Evolutionary conservation across 257 asterid species (phyloP).

Genomic region (Thymus mandschuricus): DNA sequence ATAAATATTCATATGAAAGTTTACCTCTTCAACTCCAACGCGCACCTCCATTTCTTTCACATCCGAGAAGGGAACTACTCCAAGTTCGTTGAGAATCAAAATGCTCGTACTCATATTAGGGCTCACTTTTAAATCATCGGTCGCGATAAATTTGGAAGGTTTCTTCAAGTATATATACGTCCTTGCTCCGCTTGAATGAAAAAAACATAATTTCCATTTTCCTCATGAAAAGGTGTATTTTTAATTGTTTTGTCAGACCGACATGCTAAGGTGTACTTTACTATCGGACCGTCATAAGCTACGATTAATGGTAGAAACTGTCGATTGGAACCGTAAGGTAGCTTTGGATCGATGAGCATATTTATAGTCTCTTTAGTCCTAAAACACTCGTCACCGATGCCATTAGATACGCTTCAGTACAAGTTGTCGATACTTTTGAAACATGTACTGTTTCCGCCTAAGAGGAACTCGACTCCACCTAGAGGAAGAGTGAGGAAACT

Average conservation of each 20-base stretch:
- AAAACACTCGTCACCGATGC: not conserved
- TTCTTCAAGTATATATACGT: not conserved
- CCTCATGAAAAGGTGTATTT: not conserved
- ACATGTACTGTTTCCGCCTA: not conserved
- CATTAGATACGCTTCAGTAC: not conserved
- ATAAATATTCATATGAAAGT: not conserved
- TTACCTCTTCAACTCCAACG: not conserved
- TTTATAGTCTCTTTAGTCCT: not conserved
- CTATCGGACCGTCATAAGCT: no score
- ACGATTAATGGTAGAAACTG: not conserved
- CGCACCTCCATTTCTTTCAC: not conserved
- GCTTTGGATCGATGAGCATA: constrained; percentile 1
- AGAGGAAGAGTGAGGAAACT: constrained; percentile 20
- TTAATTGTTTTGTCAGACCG: no score
- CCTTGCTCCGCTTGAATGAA: not conserved
- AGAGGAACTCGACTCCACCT: constrained; percentile 21
- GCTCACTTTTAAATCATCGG: not conserved
- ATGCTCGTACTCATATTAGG: not conserved
- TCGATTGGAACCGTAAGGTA: no score
- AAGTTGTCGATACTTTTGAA: constrained; percentile 26
- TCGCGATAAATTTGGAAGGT: not conserved
- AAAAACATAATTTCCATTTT: not conserved
- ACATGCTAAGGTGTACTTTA: no score
- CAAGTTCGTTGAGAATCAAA: not conserved
- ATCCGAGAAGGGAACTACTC: not conserved